phyloP scores from a whole-genome alignment of 108 stramenopile genomes.

The Stephanodiscus triporus region DNA sequence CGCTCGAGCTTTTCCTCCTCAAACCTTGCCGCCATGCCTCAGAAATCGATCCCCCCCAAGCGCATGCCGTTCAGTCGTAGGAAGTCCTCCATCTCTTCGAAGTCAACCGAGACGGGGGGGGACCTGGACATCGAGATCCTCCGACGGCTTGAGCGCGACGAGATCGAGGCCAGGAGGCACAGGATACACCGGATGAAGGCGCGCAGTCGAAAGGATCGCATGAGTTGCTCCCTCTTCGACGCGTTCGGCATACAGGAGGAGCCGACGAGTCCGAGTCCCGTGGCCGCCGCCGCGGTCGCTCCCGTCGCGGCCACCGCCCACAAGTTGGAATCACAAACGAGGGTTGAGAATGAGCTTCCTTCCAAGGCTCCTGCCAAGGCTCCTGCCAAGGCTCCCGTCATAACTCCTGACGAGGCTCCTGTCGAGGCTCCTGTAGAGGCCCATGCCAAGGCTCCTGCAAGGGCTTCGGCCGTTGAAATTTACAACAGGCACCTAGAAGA shows the following conservation, averaged over 20 bases:
- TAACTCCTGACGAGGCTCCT: not conserved
- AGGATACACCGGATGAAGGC: conserved; percentile 32
- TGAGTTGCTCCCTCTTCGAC: conserved; percentile 24
- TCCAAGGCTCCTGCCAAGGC: not conserved
- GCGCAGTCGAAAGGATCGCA: conserved; percentile 7
- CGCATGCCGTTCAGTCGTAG: not conserved
- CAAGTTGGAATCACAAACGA: not conserved
- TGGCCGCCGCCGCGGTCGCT: not conserved
- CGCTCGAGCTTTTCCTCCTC: not conserved
- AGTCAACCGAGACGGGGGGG: not conserved
- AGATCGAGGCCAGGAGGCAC: conserved; percentile 23
- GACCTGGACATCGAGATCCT: conserved; percentile 19
- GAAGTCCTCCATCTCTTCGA: not conserved
- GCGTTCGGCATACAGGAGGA: conserved; percentile 32
- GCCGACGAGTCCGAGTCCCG: not conserved
- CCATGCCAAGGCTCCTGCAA: not conserved
- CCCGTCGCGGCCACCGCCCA: not conserved
- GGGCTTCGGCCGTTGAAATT: conserved; percentile 27
- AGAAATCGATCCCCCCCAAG: not conserved
- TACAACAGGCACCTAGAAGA: conserved; percentile 29
- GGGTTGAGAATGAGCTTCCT: not conserved
- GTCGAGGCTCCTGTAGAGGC: too few relatives aligned
- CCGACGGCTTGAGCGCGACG: conserved; percentile 23
- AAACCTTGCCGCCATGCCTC: not conserved
- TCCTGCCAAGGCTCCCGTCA: not conserved